Base-by-base conservation (phyloP, 306 rosid genomes). In the Cicer pinnatifidum region DNA sequence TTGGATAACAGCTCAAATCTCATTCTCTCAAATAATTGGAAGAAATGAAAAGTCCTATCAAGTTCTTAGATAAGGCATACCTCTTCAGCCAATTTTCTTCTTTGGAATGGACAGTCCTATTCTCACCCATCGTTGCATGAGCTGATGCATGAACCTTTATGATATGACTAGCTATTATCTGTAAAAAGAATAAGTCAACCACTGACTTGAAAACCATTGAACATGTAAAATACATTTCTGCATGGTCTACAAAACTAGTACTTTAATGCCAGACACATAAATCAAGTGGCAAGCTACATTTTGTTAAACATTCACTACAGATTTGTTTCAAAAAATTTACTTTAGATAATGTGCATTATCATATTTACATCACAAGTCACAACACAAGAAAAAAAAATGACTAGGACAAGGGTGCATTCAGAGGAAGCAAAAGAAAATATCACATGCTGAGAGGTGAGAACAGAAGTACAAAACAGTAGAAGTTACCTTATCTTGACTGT, bases 71-170 rank as follows among this genome's bases (percentile, higher is more conserved):
- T 65, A 60, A 35, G 28, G 46, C 45, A 57, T 84, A 90, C 99
- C 99, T 94, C 84, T 94, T 94, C 81, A 94, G 75, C 99, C 99
- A 94, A 75, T 90, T 91, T 65, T 91, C 97, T 79, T 88, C 98
- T 82, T 91, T 87, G 20, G 87, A 77, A 77, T 19, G 57, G 10
- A 85, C 64, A 79, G 37, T 66, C 75, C 77, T 87, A 79, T 3
- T 80, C 33, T 94, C 97, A 60, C 91, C 90, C 64, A 51, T 52
- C 8, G 86, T 75, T 63, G 88, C 82, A 69, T 69, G 69, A 53
- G 96, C 99, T 13, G 96, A 87, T 15, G 96, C 88, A 81, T 94
- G 99, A 39, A 94, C 85, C 82, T 85, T 91, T 68, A 94, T 89
- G 86, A 94, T 84, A 80, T 94, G 99, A 79, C 90, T 89, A 35